These are phyloP conservation scores for Penicillium griseofulvum DNA, from an alignment of 2,329 filamentous ascomycete species.

Conservation along the genomic window DNA sequence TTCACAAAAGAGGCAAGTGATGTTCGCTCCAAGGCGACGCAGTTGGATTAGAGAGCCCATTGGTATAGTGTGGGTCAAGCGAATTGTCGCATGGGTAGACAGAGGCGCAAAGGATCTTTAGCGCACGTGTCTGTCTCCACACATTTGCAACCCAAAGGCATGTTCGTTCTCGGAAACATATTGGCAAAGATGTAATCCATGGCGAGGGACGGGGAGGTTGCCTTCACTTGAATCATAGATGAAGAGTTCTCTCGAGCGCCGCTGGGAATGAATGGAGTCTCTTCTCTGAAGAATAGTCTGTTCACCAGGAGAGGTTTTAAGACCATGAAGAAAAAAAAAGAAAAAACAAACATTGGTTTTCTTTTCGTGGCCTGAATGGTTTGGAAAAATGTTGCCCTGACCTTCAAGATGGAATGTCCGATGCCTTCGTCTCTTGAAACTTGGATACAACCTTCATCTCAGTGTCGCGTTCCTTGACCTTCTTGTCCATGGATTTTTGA, in stretches of 20 bases:
- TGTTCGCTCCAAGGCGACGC: background rate
- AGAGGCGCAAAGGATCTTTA: background rate
- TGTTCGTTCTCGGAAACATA: background rate
- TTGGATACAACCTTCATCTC: conserved; percentile 45
- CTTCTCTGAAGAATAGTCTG: background rate
- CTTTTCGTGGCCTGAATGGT: background rate
- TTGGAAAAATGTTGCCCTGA: background rate
- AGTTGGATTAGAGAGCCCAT: background rate
- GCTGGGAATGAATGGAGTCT: background rate
- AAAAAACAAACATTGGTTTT: no score
- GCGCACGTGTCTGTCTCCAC: background rate
- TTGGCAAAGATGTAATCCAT: background rate
- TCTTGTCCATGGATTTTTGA: conserved; percentile 43
- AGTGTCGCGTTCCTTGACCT: conserved; percentile 42
- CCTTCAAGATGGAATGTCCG: conserved; percentile 29
- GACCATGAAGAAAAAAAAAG: background rate
- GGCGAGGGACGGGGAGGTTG: background rate
- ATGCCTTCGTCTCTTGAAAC: conserved; percentile 40
- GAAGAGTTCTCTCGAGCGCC: background rate
- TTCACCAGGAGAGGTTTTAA: background rate
- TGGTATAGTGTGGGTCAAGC: background rate
- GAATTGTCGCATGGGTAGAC: background rate
- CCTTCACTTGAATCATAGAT: background rate
- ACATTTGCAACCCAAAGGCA: background rate
- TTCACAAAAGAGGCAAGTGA: background rate